Conservation (phyloP, 345 rosid genomes). For the Lepidium africanum region DNA sequence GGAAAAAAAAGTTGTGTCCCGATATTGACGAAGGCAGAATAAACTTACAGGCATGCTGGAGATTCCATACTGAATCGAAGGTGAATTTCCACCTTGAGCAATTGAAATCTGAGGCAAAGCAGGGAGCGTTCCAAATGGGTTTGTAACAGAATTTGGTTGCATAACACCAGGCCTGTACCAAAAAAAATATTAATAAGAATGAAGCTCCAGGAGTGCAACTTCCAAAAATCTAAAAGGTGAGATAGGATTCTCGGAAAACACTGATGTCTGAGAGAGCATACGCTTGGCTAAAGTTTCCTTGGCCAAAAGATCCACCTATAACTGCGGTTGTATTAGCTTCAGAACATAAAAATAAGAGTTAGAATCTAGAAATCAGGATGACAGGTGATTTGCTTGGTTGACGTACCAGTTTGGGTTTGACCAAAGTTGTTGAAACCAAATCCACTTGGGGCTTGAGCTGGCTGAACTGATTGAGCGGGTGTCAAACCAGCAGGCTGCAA, state of each 20-base stretch:
- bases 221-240: neutral
- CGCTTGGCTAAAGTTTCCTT: constrained; percentile 42
- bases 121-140: constrained; percentile 92
- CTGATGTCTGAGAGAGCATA: constrained; percentile 30
- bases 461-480: constrained; percentile 44
- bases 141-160: constrained; percentile 50
- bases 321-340: constrained; percentile 35
- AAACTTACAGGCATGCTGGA: constrained; percentile 75
- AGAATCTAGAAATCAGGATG: neutral
- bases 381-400: neutral
- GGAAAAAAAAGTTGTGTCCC: neutral
- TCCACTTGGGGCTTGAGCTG: constrained; percentile 42
- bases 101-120: constrained; percentile 83
- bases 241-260: neutral
- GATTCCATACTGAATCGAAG: constrained; percentile 86
- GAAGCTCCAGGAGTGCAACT: neutral
- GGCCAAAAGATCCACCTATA: constrained; percentile 45
- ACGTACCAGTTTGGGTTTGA: constrained; percentile 51
- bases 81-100: constrained; percentile 63
- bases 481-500: constrained; percentile 39
- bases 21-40: neutral
- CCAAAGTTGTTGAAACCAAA: constrained; percentile 48
- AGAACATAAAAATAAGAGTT: neutral
- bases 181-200: neutral
- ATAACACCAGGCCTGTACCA: constrained; percentile 45